Evolutionary conservation across 768 basidiomycete genomes (phyloP), one percentile per base, ranked within the genome.

Genomic region (Suillus clintonianus): DNA sequence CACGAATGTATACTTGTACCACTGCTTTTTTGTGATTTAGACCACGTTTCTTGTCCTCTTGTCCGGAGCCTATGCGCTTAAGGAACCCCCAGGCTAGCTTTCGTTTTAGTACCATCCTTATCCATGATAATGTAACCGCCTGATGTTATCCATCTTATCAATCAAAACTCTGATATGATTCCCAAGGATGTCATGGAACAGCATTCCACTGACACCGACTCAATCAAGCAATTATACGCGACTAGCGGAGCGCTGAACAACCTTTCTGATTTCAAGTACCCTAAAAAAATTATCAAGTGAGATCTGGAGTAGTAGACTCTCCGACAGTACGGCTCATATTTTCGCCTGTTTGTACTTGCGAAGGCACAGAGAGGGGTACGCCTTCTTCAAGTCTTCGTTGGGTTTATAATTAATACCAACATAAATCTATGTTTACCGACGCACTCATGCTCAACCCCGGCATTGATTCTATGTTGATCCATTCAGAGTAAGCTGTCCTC

Each of bases 401-500:
- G 30, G 30, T 27, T 27, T 7, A 30, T 30, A 48, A 48, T 22
- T 3, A 27, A 50, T 15, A 50, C 8, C 9, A 8, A 27, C 14
- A 50, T 0, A 50, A 30, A 27, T 50, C 15, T 17, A 50, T 50
- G 27, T 3, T 15, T 50, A 27, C 27, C 27, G 9, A 27, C 45
- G 22, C 13, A 13, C 45, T 22, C 45, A 22, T 7, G 47, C 48
- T 15, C 9, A 10, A 53, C 30, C 19, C 30, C 10, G 10, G 32
- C 30, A 19, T 17, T 10, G 17, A 41, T 41, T 2, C 39, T 57
- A 57, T 30, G 56, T 11, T 19, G 39, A 41, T 30, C 39, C 56
- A 57, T 41, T 57, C 17, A 41, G 56, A 41, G 39, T 3, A 30
- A 19, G 15, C 56, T 27, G 36, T 27, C 56, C 77, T 67, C 77